Evolutionary conservation across 495 filamentous ascomycete genomes (phyloP).

Genomic region (Hypoxylon intermedium): DNA sequence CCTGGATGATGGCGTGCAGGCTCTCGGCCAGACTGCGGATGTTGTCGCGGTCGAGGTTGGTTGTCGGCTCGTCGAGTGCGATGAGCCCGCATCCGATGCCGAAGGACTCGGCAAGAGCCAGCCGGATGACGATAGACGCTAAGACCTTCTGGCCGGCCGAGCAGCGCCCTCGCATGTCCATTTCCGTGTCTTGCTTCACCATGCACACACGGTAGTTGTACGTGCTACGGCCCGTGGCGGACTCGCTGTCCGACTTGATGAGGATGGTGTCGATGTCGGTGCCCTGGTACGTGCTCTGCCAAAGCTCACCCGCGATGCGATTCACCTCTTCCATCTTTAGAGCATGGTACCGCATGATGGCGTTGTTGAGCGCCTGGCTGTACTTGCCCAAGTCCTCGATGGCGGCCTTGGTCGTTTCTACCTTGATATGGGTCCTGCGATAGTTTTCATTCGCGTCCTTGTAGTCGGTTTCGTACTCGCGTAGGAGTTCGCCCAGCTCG

Average conservation of each 20-base stretch:
- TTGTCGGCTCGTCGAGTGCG: constrained; percentile 96
- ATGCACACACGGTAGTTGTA: constrained; percentile 99
- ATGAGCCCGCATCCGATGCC: constrained; percentile 96
- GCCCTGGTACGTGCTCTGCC: constrained; percentile 95
- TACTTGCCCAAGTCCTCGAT: constrained; percentile 89
- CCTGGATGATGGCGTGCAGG: constrained; percentile 85
- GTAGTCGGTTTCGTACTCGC: constrained; percentile 87
- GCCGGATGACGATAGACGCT: constrained; percentile 95
- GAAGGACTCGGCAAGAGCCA: constrained; percentile 96
- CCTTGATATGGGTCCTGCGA: constrained; percentile 86
- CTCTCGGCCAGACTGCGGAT: constrained; percentile 86
- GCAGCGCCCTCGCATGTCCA: constrained; percentile 99
- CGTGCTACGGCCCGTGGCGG: constrained; percentile 73
- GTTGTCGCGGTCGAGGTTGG: constrained; percentile 94
- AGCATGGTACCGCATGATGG: constrained; percentile 94
- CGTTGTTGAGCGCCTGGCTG: constrained; percentile 81
- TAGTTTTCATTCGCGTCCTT: constrained; percentile 82
- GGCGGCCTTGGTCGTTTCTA: constrained; percentile 90
- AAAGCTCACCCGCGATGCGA: constrained; percentile 89
- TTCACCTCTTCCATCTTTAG: constrained; percentile 99
- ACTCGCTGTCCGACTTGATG: constrained; percentile 88
- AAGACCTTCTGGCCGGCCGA: constrained; percentile 96
- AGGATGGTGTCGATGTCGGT: constrained; percentile 97
- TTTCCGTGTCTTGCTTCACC: constrained; percentile 95
- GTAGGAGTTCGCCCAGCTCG: constrained; percentile 69